A percentile compares a stretch with the other conserved stretches of the same genome.
phyloP scores from a whole-genome alignment of 1,139 yeast genomes.

The Yamadazyma conglobata region DNA sequence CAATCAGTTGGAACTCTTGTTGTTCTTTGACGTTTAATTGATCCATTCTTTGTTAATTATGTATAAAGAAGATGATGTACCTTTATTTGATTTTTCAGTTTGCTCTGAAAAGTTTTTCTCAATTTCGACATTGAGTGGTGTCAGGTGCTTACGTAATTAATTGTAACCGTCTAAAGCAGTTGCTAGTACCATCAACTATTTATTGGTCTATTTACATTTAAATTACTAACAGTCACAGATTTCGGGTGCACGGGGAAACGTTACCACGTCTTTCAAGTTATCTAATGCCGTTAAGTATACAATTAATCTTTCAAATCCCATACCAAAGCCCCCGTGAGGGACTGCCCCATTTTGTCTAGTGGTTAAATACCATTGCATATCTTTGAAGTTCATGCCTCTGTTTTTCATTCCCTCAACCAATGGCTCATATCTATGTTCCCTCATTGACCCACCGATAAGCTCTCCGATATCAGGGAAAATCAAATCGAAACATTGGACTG shows the following conservation, averaged over 20 bases:
- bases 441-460: slow-evolving; percentile 89
- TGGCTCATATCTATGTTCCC: slow-evolving; percentile 63
- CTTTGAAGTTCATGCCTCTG: slow-evolving; percentile 53
- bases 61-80: background rate
- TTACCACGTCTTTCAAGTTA: slow-evolving; percentile 79
- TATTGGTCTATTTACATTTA: slow-evolving; percentile 2
- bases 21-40: slow-evolving; percentile 88
- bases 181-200: no score
- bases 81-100: background rate
- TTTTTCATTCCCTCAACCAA: slow-evolving; percentile 48
- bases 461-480: slow-evolving; percentile 93
- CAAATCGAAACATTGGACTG: slow-evolving; percentile 89
- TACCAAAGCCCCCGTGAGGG: slow-evolving; percentile 97
- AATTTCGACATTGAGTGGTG: background rate
- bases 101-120: slow-evolving; percentile 4
- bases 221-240: slow-evolving; percentile 29
- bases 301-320: slow-evolving; percentile 86
- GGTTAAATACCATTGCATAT: slow-evolving; percentile 77
- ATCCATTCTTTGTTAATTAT: slow-evolving; percentile 55
- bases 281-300: slow-evolving; percentile 71
- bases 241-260: slow-evolving; percentile 61
- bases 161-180: no score
- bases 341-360: slow-evolving; percentile 74
- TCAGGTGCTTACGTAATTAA: background rate
- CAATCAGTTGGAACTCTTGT: slow-evolving; percentile 91